Evolutionary conservation across 176 grass and related monocot species (phyloP), one percentile per base, ranked within the genome.

Genomic region (Triticum urartu): DNA sequence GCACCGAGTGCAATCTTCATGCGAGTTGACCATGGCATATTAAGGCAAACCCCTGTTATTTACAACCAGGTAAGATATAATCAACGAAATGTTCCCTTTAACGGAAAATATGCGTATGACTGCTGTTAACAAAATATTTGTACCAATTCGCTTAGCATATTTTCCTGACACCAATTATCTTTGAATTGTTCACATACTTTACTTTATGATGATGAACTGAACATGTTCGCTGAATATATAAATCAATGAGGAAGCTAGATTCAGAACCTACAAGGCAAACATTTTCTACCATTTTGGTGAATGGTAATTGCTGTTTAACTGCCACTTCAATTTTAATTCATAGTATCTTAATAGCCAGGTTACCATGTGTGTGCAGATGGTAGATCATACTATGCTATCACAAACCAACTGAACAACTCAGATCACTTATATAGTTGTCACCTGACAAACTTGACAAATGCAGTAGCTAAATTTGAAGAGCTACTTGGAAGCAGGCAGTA

Each of bases 11-110:
- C 96, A 79, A 98, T 95, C 86, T 98, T 98, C 84, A 95, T 86
- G 39, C 96, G 93, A 75, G 92, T 98, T 74, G 90, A 95, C 96
- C 96, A 98, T 61, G 93, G 88, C 96, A 98, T 92, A 78, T 85
- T 94, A 87, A 92, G 91, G 80, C 88, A 89, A 82, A 95, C 92
- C 65, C 92, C 93, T 98, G 85, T 68, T 94, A 87, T 87, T 82
- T 81, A 89, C 62, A 87, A 75, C 60, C 21, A 83, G 87, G 48
- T 34, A 68, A 86, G 18, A 81, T 64, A 70, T 87, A 88, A 82
- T 85, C 33, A 86, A 78, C 64, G 20, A 75, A 64, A 80, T 45
- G 67, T 26, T 3, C 70, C 40, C 12, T 81, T 56, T 56, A 38
- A 20, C 50, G 7, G n/a, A 32, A 38, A 61, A 81, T 18, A 18